phyloP scores from a whole-genome alignment of 805 yeast genomes.

The Candida easanensis region DNA sequence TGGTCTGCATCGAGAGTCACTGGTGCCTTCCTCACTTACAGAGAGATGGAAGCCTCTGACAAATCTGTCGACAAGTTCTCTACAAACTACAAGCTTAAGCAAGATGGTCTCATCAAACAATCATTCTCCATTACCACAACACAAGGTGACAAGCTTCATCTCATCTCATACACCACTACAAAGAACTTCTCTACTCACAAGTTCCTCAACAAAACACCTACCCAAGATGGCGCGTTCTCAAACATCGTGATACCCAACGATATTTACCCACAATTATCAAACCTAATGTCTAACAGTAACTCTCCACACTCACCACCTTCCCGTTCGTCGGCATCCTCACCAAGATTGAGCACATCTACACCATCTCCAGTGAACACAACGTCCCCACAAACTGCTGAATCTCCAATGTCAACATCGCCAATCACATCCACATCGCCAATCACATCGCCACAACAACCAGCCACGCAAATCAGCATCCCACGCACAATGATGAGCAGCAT shows the following conservation, averaged over 20 bases:
- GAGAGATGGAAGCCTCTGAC: conserved; percentile 47
- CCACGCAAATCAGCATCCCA: neutral
- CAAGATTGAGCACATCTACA: neutral
- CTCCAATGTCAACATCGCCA: conserved; percentile 2
- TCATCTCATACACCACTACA: conserved; percentile 52
- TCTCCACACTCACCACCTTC: conserved; percentile 7
- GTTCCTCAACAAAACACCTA: conserved; percentile 36
- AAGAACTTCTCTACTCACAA: conserved; percentile 28
- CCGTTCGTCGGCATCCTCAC: neutral
- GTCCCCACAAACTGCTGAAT: neutral
- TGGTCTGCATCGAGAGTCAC: conserved; percentile 74
- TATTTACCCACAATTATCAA: conserved; percentile 30
- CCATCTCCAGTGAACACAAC: neutral
- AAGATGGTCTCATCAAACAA: conserved; percentile 61
- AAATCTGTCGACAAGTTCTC: conserved; percentile 2
- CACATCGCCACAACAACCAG: neutral
- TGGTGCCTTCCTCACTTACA: conserved; percentile 59
- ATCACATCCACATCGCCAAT: neutral
- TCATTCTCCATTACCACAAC: conserved; percentile 56
- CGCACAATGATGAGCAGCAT: neutral
- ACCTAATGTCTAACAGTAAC: conserved; percentile 9
- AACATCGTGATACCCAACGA: conserved; percentile 34
- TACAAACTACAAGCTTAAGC: conserved; percentile 35
- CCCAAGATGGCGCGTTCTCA: conserved; percentile 36
- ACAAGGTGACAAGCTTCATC: conserved; percentile 52